Percentiles rank a stretch among this genome's conserved stretches.
Evolutionary conservation across 148 eudicot species (phyloP).

Genomic region (Camellia granthamiana): DNA sequence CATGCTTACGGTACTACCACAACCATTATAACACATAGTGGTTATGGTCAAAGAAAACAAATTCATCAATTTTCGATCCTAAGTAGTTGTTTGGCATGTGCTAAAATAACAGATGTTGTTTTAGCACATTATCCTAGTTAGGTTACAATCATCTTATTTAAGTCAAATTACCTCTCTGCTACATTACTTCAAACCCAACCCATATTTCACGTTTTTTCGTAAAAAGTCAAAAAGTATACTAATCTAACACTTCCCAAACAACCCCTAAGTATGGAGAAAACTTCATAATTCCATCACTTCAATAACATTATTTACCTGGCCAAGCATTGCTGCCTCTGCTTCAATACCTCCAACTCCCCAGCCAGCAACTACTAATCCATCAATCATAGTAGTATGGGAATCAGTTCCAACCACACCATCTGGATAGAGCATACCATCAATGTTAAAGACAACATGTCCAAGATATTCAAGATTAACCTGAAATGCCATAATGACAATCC

Average conservation of each 20-base stretch:
- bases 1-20: neutral
- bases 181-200: too few species aligned
- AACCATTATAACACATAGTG: neutral
- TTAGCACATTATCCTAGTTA: too few species aligned
- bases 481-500: neutral
- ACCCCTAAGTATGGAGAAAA: neutral
- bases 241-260: too few species aligned
- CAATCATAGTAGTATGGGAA: conserved; percentile 98
- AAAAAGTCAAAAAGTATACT: too few species aligned
- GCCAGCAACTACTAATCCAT: conserved; percentile 98
- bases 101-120: too few species aligned
- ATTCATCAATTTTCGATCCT: neutral
- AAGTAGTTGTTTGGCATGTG: too few species aligned
- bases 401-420: conserved; percentile 99
- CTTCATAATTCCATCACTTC: neutral
- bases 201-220: too few species aligned
- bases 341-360: conserved; percentile 99
- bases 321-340: conserved; percentile 98
- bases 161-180: too few species aligned
- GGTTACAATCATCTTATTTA: too few species aligned
- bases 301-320: conserved; percentile 54
- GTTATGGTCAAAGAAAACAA: neutral
- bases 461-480: conserved; percentile 98
- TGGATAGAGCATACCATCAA: conserved; percentile 79
- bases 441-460: conserved; percentile 93